Base-by-base conservation (phyloP, 2,329 filamentous ascomycete species). In the Calonectria pseudoreteaudii region DNA sequence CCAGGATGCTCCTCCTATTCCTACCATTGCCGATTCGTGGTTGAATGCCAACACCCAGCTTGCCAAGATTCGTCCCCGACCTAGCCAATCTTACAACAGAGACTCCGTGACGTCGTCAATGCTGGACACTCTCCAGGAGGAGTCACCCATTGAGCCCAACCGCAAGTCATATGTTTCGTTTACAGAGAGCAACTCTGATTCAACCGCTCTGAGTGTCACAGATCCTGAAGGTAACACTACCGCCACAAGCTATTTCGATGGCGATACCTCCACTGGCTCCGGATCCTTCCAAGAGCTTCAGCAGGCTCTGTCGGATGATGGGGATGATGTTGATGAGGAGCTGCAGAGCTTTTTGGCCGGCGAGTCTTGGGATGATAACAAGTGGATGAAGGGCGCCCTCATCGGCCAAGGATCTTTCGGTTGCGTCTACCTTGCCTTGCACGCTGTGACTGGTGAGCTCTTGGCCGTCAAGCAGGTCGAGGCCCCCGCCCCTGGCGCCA, bases 391-490 rank as follows among this genome's bases (percentile, higher is more conserved):
- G 88, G 97, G 97, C 82, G 96, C 96, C 38, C 89, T 98, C 76
- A 99, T 99, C 78, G 97, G 97, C 38, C 95, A 98, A 85, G 97
- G 97, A 76, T 98, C 96, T 6, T 99, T 99, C 81, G 97, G 97
- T 81, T 96, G 93, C 79, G 97, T 99, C 68, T 99, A 97, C 85
- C 90, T 99, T 64, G 97, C 97, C 31, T 90, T 99, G 38, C 97
- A 99, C 83, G 95, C 97, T 66, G 94, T 99, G 69, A 99, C 97
- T 23, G 97, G 96, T 81, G 97, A 98, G 86, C 93, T 99, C 53
- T 95, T 99, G 88, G 97, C 97, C 28, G 97, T 99, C 74, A 99
- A 99, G 88, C 97, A 99, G 85, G 97, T 99, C 67, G 95, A 98
- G 85, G 91, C 97, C 70, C 96, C 96, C 4, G 94, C 91, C 3